Conservation (phyloP, 164 flowering plant species). For the Euptelea pleiosperma region DNA sequence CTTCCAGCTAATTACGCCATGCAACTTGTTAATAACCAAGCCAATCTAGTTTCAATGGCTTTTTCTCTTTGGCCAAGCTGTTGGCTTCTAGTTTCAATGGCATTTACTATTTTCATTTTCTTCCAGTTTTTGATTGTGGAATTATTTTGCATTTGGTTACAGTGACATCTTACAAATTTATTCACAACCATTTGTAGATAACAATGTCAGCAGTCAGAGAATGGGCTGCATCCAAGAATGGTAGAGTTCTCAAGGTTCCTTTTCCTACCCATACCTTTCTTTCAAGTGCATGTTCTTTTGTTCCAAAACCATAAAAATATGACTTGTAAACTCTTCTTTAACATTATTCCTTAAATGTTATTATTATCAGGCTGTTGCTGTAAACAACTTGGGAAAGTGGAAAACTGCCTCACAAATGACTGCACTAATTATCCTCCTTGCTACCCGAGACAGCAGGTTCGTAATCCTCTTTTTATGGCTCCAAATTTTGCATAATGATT, state of each 20-base stretch:
- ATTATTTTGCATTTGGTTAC: background rate
- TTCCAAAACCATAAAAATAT: too few relatives aligned
- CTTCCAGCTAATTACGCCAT: too few relatives aligned
- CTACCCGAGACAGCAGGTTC: constrained; percentile 74
- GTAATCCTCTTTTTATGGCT: background rate
- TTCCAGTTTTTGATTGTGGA: background rate
- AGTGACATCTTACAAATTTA: background rate
- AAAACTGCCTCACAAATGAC: constrained; percentile 97
- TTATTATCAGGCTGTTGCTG: constrained; percentile 83
- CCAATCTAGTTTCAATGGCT: too few relatives aligned
- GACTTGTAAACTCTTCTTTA: background rate
- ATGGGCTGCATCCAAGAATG: constrained; percentile 97
- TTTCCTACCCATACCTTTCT: background rate
- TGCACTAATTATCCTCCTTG: constrained; percentile 77
- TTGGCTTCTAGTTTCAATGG: too few relatives aligned
- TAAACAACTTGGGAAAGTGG: constrained; percentile 95
- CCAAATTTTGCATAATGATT: background rate
- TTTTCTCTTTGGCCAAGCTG: too few relatives aligned
- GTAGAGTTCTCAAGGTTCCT: constrained; percentile 74
- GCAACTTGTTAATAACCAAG: too few relatives aligned
- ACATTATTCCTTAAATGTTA: background rate
- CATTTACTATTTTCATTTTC: too few relatives aligned
- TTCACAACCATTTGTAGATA: constrained; percentile 54
- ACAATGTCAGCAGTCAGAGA: constrained; percentile 99
- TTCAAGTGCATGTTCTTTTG: background rate